Conservation (phyloP, 1,139 yeast species). For the Debaryomyces coudertii region DNA sequence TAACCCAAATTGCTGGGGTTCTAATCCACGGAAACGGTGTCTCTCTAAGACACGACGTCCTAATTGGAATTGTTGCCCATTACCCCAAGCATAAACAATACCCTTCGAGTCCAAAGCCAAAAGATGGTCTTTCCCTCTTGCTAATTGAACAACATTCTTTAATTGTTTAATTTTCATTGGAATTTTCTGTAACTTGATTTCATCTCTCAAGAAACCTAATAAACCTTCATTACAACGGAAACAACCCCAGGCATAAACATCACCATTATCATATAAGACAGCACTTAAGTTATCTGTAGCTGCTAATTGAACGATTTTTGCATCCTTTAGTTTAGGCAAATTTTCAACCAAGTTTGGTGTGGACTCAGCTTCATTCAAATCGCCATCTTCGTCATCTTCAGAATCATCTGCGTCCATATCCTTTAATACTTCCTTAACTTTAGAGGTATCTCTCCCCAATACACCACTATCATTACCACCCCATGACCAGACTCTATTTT, state of each 20-base stretch:
- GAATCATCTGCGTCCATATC: slow-evolving; percentile 61
- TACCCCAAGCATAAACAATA: slow-evolving; percentile 94
- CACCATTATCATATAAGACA: slow-evolving; percentile 76
- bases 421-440: slow-evolving; percentile 61
- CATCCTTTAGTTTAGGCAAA: slow-evolving; percentile 52
- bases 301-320: slow-evolving; percentile 73
- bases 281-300: slow-evolving; percentile 94
- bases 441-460: slow-evolving; percentile 82
- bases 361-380: slow-evolving; percentile 82
- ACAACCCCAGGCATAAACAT: slow-evolving; percentile 97
- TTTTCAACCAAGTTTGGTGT: slow-evolving; percentile 80
- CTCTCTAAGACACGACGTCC: slow-evolving; percentile 84
- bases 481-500: slow-evolving; percentile 91
- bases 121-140: slow-evolving; percentile 91
- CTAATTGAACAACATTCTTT: slow-evolving; percentile 78
- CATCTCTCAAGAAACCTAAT: slow-evolving; percentile 71
- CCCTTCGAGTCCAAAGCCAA: slow-evolving; percentile 84
- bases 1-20: slow-evolving; percentile 78
- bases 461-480: slow-evolving; percentile 94
- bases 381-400: slow-evolving; percentile 76
- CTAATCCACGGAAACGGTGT: slow-evolving; percentile 68
- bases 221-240: slow-evolving; percentile 92
- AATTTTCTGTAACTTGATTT: slow-evolving; percentile 60
- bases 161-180: slow-evolving; percentile 70
- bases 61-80: slow-evolving; percentile 89